phyloP scores from a whole-genome alignment of 305 asterid species.

The Fraxinus greggii region DNA sequence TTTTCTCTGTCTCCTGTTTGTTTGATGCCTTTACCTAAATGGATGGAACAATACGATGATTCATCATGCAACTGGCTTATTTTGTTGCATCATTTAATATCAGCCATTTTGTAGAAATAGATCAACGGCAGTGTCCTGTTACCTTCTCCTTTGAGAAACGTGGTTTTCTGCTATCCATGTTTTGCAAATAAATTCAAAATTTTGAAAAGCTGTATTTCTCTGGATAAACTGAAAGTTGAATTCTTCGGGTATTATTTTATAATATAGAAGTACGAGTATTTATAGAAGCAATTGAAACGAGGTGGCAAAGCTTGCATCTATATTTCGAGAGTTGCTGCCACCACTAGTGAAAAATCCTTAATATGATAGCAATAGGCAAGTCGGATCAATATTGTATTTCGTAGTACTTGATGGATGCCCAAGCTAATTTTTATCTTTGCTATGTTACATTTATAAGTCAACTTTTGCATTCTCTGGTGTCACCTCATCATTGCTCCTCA shows the following conservation, averaged over 20 bases:
- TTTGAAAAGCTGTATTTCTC: not conserved
- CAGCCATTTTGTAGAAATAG: conserved; percentile 64
- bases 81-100: conserved; percentile 43
- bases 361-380: not conserved
- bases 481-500: not conserved
- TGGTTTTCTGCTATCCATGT: conserved; percentile 51
- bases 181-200: conserved; percentile 30
- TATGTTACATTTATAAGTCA: not conserved
- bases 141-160: conserved; percentile 58
- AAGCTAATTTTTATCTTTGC: not conserved
- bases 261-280: not conserved
- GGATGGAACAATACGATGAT: conserved; percentile 30
- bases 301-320: not conserved
- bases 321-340: not conserved
- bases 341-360: not conserved
- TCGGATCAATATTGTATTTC: not conserved
- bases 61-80: conserved; percentile 41
- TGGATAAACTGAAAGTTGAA: not conserved
- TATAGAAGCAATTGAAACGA: not conserved
- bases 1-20: conserved; percentile 10
- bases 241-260: not conserved
- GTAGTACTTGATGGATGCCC: not conserved
- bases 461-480: not conserved
- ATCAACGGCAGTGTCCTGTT: conserved; percentile 56
- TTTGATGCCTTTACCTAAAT: conserved; percentile 27